Base-by-base conservation (phyloP, 257 asterid species). In the Gardenia jasminoides region DNA sequence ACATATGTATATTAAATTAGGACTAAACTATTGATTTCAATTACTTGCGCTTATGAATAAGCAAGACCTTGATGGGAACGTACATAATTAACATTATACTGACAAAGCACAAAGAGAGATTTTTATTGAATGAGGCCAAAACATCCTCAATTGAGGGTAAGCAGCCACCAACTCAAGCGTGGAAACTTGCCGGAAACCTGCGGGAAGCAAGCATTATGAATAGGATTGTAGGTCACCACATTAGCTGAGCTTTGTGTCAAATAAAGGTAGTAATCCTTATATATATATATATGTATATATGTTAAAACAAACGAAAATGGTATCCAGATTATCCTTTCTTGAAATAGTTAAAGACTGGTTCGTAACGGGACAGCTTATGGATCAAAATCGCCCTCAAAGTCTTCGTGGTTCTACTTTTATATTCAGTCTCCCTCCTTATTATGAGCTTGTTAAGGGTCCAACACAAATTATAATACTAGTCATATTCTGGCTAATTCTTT, bases 91-190 rank as follows among this genome's bases (percentile, higher is more conserved):
- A 62, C 41, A 50, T 24, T 24, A n/a, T 58, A 22, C 1, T 1
- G 20, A 36, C 5, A 33, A 61, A n/a, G 26, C 44, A 48, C 62
- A 47, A 30, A 13, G 7, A 24, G 31, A 43, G 19, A 28, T 43
- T 36, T 24, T 48, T 26, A 76, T 43, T 7, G 31, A 13, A 62
- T 62, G 62, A 68, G 30, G 62, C 61, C 79, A 76, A 76, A 64
- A 64, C 6, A 65, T 76, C 80, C 80, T 48, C 22, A 30, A 64
- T 64, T 76, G n/a, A 46, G 79, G 72, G 72, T 46, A 76, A 76
- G 79, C 52, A 62, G 61, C 36, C 47, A 24, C 78, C 69, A 39
- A 39, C 47, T n/a, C 22, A 20, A 20, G 41, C 3, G 24, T 36
- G 26, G 68, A 75, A 47, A 12, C 15, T 46, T 66, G 64, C 64